Evolutionary conservation across 2,329 filamentous ascomycete genomes (phyloP), one percentile per base, ranked within the genome.

Genomic region (Pestalotiopsis sp.): DNA sequence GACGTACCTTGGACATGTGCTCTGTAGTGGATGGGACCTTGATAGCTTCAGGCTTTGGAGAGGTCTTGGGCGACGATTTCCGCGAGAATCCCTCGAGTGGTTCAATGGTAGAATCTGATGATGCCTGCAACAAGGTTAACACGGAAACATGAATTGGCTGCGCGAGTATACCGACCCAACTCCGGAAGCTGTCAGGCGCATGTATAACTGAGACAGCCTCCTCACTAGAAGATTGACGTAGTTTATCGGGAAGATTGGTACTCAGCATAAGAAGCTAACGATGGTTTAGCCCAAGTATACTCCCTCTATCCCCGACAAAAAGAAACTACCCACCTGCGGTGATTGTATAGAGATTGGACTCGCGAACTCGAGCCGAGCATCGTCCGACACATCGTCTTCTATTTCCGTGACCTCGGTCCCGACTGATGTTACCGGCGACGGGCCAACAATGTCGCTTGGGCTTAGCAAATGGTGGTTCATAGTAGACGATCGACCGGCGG

Each of bases 191-290:
- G 72, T 93, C 87, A 0, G 95, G 94, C 17, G 93, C 93, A 84
- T 97, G 95, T 73, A 98, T 97, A 67, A 97, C 95, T 1, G 95
- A 98, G 66, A 93, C 87, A 27, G 94, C 91, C 73, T 95, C 93
- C 72, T 97, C 93, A 70, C 90, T 90, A 27, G 87, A 87, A 66
- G 83, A 82, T 65, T 86, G 85, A 77, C 90, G 83, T 78, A 91
- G 75, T 69, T 85, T 82, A 57, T 89, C 87, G 2, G 88, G 81
- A 11, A 91, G 75, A 70, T 85, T 87, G 4, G 89, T 91, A 66
- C 82, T 83, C 17, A 90, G 79, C 82, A 87, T 84, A 68, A 84
- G 79, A 59, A 86, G 78, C 85, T 88, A 57, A 66, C 73, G 27
- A 73, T 67, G 17, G 5, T 27, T 60, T 25, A 52, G 64, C 68